Conservation (phyloP, 768 basidiomycete genomes). For the Crucibulum laeve region DNA sequence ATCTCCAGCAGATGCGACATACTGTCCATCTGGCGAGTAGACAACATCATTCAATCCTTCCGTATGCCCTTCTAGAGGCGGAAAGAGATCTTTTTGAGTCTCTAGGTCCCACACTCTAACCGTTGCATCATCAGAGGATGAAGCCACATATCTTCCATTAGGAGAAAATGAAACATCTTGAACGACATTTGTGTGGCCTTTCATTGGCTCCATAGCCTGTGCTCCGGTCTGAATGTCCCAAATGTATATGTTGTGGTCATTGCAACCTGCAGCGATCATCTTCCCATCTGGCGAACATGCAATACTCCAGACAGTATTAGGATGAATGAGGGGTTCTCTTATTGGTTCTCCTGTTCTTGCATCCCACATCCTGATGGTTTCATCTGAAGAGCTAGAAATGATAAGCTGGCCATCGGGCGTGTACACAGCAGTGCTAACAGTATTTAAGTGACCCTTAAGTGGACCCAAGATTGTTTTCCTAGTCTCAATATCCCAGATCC, state of each 20-base stretch:
- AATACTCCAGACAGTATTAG: conserved; percentile 6
- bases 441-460: conserved; percentile 3
- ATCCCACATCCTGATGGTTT: conserved; percentile 4
- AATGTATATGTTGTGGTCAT: conserved; percentile 7
- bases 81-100: conserved; percentile 59
- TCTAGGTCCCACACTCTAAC: conserved; percentile 18
- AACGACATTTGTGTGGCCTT: neutral
- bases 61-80: conserved; percentile 58
- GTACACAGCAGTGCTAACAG: conserved; percentile 12
- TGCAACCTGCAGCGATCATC: conserved; percentile 9
- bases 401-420: conserved; percentile 18
- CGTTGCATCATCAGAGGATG: neutral
- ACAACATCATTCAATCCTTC: conserved; percentile 67
- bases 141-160: neutral
- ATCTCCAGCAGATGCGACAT: conserved; percentile 34
- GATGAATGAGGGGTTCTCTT: conserved; percentile 4
- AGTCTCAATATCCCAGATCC: conserved; percentile 37
- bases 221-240: conserved; percentile 5
- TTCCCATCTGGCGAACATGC: conserved; percentile 11
- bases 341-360: conserved; percentile 10
- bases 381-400: conserved; percentile 5
- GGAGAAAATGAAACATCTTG: conserved; percentile 3
- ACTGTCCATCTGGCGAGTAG: conserved; percentile 1
- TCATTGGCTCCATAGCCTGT: neutral
- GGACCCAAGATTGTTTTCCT: neutral